Evolutionary conservation across 1,284 basidiomycete genomes (phyloP).

Genomic region (Austropuccinia psidii): DNA sequence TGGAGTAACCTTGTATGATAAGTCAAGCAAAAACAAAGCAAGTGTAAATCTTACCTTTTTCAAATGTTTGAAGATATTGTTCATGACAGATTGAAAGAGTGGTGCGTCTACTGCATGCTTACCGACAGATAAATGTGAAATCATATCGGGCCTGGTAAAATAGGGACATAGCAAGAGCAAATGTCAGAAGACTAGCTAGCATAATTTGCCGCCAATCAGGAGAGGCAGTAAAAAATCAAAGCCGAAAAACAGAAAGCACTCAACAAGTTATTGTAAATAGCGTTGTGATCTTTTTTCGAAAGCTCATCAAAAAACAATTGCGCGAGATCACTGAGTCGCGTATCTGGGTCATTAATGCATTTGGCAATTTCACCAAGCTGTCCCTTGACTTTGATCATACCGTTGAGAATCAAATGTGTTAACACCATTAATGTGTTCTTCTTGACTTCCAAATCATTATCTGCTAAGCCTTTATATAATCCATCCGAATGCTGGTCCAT

Average conservation of each 20-base stretch:
- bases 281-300: conserved; percentile 83
- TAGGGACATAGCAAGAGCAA: not conserved
- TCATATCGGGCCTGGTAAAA: conserved; percentile 27
- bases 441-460: conserved; percentile 81
- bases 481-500: conserved; percentile 81
- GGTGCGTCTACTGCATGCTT: conserved; percentile 90
- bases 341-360: conserved; percentile 88
- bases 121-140: conserved; percentile 85
- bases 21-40: not conserved
- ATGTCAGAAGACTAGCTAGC: not conserved
- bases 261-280: conserved; percentile 96
- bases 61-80: conserved; percentile 92
- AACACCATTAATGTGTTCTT: conserved; percentile 99
- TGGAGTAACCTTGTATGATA: not conserved
- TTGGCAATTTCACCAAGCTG: conserved; percentile 99
- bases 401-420: conserved; percentile 92
- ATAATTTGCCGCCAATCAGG: not conserved
- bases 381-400: conserved; percentile 99
- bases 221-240: not conserved
- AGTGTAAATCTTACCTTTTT: conserved; percentile 59
- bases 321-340: conserved; percentile 79
- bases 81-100: conserved; percentile 83
- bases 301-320: conserved; percentile 96
- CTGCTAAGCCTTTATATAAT: conserved; percentile 85
- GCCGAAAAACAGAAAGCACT: conserved; percentile 42